phyloP scores from a whole-genome alignment of 1,284 basidiomycete genomes.

The Trametes sp. region DNA sequence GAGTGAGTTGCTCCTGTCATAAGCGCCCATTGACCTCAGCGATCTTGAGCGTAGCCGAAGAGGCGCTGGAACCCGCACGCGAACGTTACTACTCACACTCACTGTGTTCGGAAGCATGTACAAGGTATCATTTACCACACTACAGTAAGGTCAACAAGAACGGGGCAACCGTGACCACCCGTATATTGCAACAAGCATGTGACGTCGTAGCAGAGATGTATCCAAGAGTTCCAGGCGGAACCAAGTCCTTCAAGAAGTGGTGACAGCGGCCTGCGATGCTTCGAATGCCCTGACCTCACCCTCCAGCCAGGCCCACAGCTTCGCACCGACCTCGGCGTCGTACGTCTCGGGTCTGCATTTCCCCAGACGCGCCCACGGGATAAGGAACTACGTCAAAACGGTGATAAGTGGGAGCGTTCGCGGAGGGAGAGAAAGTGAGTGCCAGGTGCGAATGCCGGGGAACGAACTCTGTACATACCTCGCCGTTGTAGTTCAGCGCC shows the following conservation, averaged over 20 bases:
- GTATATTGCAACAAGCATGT: too few relatives aligned
- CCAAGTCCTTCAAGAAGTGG: too few relatives aligned
- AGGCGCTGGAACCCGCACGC: background rate
- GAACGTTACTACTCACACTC: background rate
- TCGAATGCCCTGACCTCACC: conserved; percentile 43
- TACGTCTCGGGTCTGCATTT: conserved; percentile 40
- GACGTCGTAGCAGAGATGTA: too few relatives aligned
- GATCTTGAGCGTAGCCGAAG: background rate
- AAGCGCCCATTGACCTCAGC: background rate
- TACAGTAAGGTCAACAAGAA: too few relatives aligned
- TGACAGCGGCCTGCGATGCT: too few relatives aligned
- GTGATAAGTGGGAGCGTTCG: background rate
- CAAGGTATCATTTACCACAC: too few relatives aligned
- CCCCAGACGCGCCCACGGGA: conserved; percentile 55
- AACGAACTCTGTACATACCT: too few relatives aligned
- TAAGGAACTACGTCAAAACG: conserved; percentile 47
- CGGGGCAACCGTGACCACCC: too few relatives aligned
- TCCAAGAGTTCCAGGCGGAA: too few relatives aligned
- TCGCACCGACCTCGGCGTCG: conserved; percentile 45
- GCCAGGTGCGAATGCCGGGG: too few relatives aligned
- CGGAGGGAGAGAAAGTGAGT: background rate
- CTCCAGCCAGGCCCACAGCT: conserved; percentile 53
- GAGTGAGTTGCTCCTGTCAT: background rate
- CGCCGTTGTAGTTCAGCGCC: conserved; percentile 33
- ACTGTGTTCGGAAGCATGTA: background rate